Percentiles rank a stretch among this genome's conserved stretches.
These are phyloP conservation scores for Solanum peruvianum DNA, from an alignment of 257 asterid species.

Conservation along the genomic window DNA sequence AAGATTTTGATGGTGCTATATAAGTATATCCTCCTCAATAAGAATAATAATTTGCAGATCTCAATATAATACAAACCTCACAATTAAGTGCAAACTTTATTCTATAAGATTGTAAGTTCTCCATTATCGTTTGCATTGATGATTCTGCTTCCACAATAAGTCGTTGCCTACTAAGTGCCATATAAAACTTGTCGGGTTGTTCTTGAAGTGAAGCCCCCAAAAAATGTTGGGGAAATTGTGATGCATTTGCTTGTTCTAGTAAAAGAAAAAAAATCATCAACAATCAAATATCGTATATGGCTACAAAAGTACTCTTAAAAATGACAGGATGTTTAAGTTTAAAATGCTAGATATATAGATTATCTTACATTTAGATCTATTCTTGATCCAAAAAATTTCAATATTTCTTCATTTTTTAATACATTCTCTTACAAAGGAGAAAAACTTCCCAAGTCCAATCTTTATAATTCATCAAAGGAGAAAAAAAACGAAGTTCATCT, in stretches of 20 bases:
- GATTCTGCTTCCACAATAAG: slow-evolving; percentile 78
- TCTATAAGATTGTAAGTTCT: slow-evolving; percentile 40
- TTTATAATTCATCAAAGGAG: not conserved
- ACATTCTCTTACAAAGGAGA: not conserved
- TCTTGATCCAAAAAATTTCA: not conserved
- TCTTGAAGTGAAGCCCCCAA: slow-evolving; percentile 82
- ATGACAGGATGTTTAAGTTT: no score
- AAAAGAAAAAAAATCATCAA: not conserved
- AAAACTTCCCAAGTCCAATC: not conserved
- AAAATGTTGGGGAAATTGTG: slow-evolving; percentile 74
- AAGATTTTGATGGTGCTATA: not conserved
- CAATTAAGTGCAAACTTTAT: not conserved
- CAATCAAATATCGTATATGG: no score
- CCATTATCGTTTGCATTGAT: slow-evolving; percentile 80
- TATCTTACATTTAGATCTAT: no score
- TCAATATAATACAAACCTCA: not conserved
- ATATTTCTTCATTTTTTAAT: not conserved
- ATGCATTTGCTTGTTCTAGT: slow-evolving; percentile 40
- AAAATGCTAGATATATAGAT: no score
- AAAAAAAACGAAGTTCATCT: not conserved
- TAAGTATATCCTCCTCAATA: not conserved
- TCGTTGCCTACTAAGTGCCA: slow-evolving; percentile 72
- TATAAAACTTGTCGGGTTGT: slow-evolving; percentile 64
- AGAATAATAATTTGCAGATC: not conserved
- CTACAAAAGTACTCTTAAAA: no score